Base-by-base conservation (phyloP, 1,139 yeast species). In the Yamadazyma buinensis region DNA sequence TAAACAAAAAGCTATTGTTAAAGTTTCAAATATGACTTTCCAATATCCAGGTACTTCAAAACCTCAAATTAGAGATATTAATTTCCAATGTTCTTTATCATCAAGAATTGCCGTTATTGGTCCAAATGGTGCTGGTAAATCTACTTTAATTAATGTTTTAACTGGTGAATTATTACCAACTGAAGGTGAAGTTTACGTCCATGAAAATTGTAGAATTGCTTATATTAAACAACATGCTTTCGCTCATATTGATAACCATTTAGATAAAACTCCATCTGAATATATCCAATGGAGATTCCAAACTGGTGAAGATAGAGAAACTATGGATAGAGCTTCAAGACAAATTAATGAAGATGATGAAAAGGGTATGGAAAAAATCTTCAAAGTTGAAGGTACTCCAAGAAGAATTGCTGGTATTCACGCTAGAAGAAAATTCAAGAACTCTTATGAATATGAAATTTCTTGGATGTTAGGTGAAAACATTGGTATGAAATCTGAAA, bases 201-300 rank as follows among this genome's bases (percentile, higher is more conserved):
- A 92, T 78, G 97, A 92, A 77, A 92, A 92, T 77, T 84, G 95
- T 79, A 95, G 98, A 83, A 92, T 92, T 60, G 97, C 97, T 61
- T 92, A 92, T 90, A 90, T 92, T 61, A 92, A 92, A 78, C 98
- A 92, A 78, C 97, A 92, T 72, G 98, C 98, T 69, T 92, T 92
- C 66, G 97, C 97, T 48, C 98, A 92, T 72, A 88, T 92, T 64
- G 98, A 92, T 75, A 80, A 86, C 70, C 98, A 92, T 68, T 82
- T 90, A 72, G 98, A 92, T 81, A 85, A 85, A 81, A 92, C 98
- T 63, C 98, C 98, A 64, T 88, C 97, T 61, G 98, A 92, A 78
- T 92, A 92, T 77, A 92, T 92, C 57, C 98, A 92, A 80, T 92
- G 98, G 98, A 90, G 98, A 82, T 92, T 90, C 97, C 98, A 92